Base-by-base conservation (phyloP, 345 rosid genomes). In the Raphanus sativus region DNA sequence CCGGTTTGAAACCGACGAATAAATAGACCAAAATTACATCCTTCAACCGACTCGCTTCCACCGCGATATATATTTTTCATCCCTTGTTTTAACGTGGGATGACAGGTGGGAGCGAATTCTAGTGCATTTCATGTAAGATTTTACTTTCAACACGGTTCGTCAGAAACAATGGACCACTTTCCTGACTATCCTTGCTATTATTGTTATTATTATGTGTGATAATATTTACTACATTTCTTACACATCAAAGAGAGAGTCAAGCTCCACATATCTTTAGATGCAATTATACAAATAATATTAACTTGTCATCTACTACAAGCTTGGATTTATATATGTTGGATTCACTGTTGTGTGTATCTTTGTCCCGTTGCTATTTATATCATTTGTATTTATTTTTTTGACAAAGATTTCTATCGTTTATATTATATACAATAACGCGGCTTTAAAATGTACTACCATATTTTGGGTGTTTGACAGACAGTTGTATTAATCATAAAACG, bases 71-170 rank as follows among this genome's bases (percentile, higher is more conserved):
- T 40, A 40, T 11, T 40, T 40, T 40, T 10, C 48, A 40, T 40
- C 48, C n/a, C 71, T 12, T 62, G 75, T 54, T 71, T 21, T 77
- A 69, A 73, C 70, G 74, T 67, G 74, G 72, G 40, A 60, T 72
- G 77, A 72, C 76, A 77, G 71, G 36, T 70, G 76, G 77, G 73
- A 78, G 34, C 42, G n/a, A 73, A 73, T 73, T 71, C 40, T 42
- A 45, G 62, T 77, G 81, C 77, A 73, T 66, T 68, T 78, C 69
- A 72, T 71, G 40, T 77, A 78, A 59, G 25, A 34, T 66, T 17
- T 76, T 59, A 73, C 77, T 73, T 78, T 79, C 82, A 79, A 79
- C 82, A 68, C 82, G 78, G 70, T 79, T 79, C 75, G 74, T 73
- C 69, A 67, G 60, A 62, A 61, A 42, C n/a, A 11, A 28, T 78